A percentile compares a stretch with the other conserved stretches of the same genome.
These are phyloP conservation scores for Magnusiomyces clavatus DNA, from an alignment of 1,139 yeast genomes.

Conservation along the genomic window DNA sequence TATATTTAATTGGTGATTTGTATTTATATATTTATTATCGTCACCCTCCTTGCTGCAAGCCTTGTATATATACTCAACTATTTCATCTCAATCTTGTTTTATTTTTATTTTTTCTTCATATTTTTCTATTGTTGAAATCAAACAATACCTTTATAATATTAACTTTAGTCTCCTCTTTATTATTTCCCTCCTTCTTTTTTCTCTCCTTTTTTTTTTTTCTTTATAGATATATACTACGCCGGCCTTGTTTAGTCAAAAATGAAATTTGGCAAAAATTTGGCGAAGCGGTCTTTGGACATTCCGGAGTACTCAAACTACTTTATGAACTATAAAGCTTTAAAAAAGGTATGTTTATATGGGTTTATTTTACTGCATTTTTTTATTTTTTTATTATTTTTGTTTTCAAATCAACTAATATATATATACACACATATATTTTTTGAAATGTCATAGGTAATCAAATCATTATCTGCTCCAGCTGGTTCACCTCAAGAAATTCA, in stretches of 20 bases:
- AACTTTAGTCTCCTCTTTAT: background rate
- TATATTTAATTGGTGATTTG: background rate
- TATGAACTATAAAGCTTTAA: conserved; percentile 87
- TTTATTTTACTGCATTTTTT: conserved; percentile 23
- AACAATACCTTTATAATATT: background rate
- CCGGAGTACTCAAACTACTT: conserved; percentile 93
- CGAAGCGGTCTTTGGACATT: conserved; percentile 85
- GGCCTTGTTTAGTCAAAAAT: conserved; percentile 16
- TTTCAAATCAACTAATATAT: background rate
- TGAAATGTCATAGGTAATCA: conserved; percentile 29
- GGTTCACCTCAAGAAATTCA: conserved; percentile 34
- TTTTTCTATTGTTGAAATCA: background rate
- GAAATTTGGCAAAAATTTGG: conserved; percentile 96
- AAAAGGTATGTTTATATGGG: conserved; percentile 41
- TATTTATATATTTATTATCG: background rate
- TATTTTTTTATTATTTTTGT: background rate
- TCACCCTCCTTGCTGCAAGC: background rate
- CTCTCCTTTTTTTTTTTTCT: background rate
- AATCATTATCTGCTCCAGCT: conserved; percentile 31
- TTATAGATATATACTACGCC: background rate
- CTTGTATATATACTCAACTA: background rate
- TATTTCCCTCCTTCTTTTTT: background rate
- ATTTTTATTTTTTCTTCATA: background rate
- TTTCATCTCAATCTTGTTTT: background rate
- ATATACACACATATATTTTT: no score